Evolutionary conservation across 352 stramenopile species (phyloP), one percentile per base, ranked within the genome.

Genomic region (Phytopythium ostracodes): DNA sequence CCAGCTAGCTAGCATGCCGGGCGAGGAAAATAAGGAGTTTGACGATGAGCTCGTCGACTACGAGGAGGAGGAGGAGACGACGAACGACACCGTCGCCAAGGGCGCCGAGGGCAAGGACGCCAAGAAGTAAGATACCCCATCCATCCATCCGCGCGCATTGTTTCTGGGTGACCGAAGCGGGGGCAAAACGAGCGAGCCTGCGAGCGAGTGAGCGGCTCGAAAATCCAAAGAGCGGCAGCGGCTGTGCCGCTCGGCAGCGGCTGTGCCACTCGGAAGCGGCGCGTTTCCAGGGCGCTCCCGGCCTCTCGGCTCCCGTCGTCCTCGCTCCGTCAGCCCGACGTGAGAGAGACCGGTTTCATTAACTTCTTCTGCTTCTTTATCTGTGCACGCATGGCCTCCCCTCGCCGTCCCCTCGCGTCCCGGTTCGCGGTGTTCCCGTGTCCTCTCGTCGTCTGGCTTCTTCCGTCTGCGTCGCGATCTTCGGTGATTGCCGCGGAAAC

Each of bases 21-120:
- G 69, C 49, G 86, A 94, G 69, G 86, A 93, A 64, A 96, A 91
- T 79, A 94, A 96, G 72, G 84, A 93, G 71, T 91, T 91, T 63
- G 87, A 92, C 68, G 87, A 96, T 67, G 87, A 96, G 67, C 67
- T 96, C 52, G 83, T 96, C 66, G 87, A 96, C 78, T 96, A 96
- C 74, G 87, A 93, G 70, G 84, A 92, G 64, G 87, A 96, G 63
- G 87, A 94, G 66, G 87, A 94, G 74, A 87, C 75, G 68, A 92
- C 76, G 69, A 92, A 71, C 59, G 77, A 75, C 60, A 80, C 87
- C 62, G 77, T 63, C 59, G 77, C 75, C 71, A 94, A 94, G 78
- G 73, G 60, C 63, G 81, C 77, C 60, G 84, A 94, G 66, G 82
- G 79, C 60, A 94, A 92, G 67, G 87, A 96, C 72, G 84, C 87